phyloP scores from a whole-genome alignment of 441 rosid species.

The Oxalis stricta region DNA sequence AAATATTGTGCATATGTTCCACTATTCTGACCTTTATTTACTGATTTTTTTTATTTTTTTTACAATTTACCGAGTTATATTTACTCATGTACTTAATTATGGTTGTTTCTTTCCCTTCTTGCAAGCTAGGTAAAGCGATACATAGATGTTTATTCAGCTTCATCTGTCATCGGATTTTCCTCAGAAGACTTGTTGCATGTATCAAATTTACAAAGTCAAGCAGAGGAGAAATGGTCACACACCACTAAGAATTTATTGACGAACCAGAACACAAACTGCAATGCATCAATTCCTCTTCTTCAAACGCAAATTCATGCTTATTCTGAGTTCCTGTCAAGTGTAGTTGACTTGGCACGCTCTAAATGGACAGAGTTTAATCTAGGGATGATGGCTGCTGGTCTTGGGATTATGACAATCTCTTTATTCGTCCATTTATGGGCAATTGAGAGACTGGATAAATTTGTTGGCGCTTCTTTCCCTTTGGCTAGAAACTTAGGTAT shows the following conservation, averaged over 20 bases:
- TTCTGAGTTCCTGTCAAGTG: slow-evolving; percentile 50
- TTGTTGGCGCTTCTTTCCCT: slow-evolving; percentile 12
- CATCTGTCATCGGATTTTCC: slow-evolving; percentile 93
- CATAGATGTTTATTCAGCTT: slow-evolving; percentile 74
- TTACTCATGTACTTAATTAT: too few species aligned
- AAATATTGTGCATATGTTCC: too few species aligned
- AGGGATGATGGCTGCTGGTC: slow-evolving; percentile 67
- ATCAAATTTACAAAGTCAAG: slow-evolving; percentile 49
- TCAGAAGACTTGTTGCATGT: slow-evolving; percentile 55
- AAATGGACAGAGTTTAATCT: slow-evolving; percentile 95
- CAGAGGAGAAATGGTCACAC: slow-evolving; percentile 42
- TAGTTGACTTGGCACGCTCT: slow-evolving; percentile 76
- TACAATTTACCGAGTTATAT: too few species aligned
- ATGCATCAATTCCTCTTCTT: slow-evolving; percentile 21
- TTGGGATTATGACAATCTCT: slow-evolving; percentile 52
- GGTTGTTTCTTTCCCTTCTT: too few species aligned
- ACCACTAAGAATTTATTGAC: slow-evolving; percentile 20
- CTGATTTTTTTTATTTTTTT: too few species aligned
- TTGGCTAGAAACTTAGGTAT: slow-evolving; percentile 24
- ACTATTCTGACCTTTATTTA: too few species aligned
- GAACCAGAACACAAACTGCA: slow-evolving; percentile 20
- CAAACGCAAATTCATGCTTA: slow-evolving; percentile 44
- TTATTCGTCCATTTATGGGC: slow-evolving; percentile 33
- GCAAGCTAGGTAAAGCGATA: slow-evolving; percentile 97
- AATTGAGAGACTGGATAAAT: slow-evolving; percentile 24